phyloP scores from a whole-genome alignment of 345 rosid species.

The Melaleuca quinquenervia region DNA sequence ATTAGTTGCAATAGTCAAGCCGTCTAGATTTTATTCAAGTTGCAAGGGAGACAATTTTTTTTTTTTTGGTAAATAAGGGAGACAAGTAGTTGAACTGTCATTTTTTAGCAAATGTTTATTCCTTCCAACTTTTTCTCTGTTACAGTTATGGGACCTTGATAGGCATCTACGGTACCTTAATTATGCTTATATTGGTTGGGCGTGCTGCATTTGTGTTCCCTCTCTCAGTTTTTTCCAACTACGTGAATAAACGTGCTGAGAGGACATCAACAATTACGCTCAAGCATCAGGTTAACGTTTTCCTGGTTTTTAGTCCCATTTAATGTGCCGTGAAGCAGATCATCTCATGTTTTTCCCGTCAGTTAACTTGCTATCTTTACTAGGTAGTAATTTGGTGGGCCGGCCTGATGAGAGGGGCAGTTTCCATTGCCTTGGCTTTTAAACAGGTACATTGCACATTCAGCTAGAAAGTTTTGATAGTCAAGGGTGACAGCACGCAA shows the following conservation, averaged over 20 bases:
- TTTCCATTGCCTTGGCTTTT: constrained; percentile 86
- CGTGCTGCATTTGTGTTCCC: constrained; percentile 88
- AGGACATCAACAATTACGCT: constrained; percentile 39
- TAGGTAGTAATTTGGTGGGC: constrained; percentile 96
- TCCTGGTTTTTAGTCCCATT: not conserved
- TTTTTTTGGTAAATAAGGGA: no score
- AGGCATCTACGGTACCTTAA: constrained; percentile 34
- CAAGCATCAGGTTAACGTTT: constrained; percentile 49
- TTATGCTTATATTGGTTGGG: constrained; percentile 48
- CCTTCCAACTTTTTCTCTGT: not conserved
- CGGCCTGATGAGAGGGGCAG: constrained; percentile 89
- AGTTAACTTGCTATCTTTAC: not conserved
- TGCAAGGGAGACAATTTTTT: not conserved
- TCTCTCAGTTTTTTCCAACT: constrained; percentile 55
- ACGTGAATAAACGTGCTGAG: constrained; percentile 32
- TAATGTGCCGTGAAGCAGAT: not conserved
- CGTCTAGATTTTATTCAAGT: not conserved
- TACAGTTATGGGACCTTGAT: constrained; percentile 47
- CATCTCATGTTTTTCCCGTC: not conserved
- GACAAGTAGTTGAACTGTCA: not conserved
- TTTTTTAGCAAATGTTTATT: not conserved
- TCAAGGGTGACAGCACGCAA: not conserved
- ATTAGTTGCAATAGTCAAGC: not conserved
- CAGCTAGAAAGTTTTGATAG: not conserved
- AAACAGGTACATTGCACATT: constrained; percentile 47